Base-by-base conservation (phyloP, 2,329 filamentous ascomycete species). In the Neofusicoccum laricinum region DNA sequence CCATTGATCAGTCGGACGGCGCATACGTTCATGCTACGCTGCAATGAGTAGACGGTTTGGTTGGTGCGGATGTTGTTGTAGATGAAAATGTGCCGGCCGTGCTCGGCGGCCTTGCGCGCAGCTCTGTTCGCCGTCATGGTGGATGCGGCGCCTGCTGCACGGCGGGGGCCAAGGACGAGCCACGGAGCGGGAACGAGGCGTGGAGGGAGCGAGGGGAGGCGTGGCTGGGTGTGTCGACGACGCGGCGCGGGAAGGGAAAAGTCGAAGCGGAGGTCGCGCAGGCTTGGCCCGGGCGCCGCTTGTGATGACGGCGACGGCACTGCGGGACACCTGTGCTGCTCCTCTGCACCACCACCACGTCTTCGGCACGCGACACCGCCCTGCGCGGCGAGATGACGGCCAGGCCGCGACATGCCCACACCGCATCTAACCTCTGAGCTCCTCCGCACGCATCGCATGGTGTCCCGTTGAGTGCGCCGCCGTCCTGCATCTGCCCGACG, bases 1-100 rank as follows among this genome's bases (percentile, higher is more conserved):
- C 55, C 15, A 63, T 49, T 63, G 25, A 30, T 30, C 25, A 30
- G 25, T 30, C 1, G 25, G 25, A 30, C 25, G 34, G 34, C 25
- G 64, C 79, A 68, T 77, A 87, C 86, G 68, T 86, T 79, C 50
- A 88, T 73, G 61, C 81, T 78, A 61, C 83, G 81, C 45, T 81
- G 81, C 67, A 89, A 75, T 21, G 86, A 88, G 75, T 89, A 89
- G 63, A 89, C 77, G 68, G 88, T 83, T 75, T 89, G 87, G 65
- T 88, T 86, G 40, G 86, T 88, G 67, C 82, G 81, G 69, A 86
- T 78, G 73, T 89, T 82, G 70, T 81, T 81, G 76, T 87, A 89
- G 71, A 84, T 82, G 74, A 86, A 89, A 71, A 89, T 87, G 74
- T 86, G 81, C 70, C 83, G 80, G 45, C 43, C 58, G 5, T 40